Evolutionary conservation across 2,329 filamentous ascomycete species (phyloP), one percentile per base, ranked within the genome.

Genomic region (Neoascochyta sp.): DNA sequence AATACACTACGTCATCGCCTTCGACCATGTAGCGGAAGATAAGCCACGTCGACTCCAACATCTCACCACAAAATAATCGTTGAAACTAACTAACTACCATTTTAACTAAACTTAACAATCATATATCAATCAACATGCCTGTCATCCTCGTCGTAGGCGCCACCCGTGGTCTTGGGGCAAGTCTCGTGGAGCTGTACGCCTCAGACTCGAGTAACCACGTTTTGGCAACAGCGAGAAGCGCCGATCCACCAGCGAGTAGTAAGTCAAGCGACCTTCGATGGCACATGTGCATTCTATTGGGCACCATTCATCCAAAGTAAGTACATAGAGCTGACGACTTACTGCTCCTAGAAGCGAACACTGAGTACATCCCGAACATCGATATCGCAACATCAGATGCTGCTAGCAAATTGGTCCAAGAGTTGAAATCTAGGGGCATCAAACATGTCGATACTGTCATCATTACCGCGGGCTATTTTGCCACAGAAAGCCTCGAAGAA

Each of bases 381-480:
- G 80, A 83, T 52, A 64, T 82, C 24, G 43, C 53, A 12, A 36
- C 45, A 2, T 34, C 47, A 11, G 38, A 52, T 11, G 54, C 54
- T 9, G 45, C 52, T 19, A 43, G 29, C 22, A 24, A 67, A 59
- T 12, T 82, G 7, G 61, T 70, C 14, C 57, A 60, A 10, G 65
- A 70, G 44, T 57, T 79, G 27, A 60, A 64, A 28, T 55, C 66
- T 6, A 56, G 71, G 12, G 68, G 68, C 9, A 57, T 67, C n/a
- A 26, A 42, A 3, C 37, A 47, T 10, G 23, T 64, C 24, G 57
- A 66, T 40, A 60, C 66, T 4, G 60, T 81, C 54, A 75, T 86
- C 50, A 77, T 86, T 45, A 78, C 77, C 3, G 81, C 82, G 0
- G 81, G 82, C 6, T 78, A 81, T 56, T 86, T 87, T 50, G 71